phyloP scores from a whole-genome alignment of 352 stramenopile species.

The Pythium dissotocum region DNA sequence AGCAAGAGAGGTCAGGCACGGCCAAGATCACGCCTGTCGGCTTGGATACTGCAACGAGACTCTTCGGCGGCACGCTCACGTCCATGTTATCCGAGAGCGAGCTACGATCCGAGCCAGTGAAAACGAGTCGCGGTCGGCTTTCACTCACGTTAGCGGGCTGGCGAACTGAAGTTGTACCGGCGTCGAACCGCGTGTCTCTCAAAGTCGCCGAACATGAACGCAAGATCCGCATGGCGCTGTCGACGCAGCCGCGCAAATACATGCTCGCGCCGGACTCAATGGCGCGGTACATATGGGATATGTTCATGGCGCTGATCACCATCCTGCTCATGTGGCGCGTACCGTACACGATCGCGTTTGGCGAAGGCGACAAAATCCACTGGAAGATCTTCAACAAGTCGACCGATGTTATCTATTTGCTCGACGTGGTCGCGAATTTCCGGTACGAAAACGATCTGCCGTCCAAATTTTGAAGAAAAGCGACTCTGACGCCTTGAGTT shows the following conservation, averaged over 20 bases:
- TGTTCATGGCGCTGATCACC: slow-evolving; percentile 51
- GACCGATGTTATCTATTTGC: slow-evolving; percentile 50
- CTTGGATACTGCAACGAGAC: neutral
- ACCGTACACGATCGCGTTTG: slow-evolving; percentile 57
- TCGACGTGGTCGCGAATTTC: slow-evolving; percentile 59
- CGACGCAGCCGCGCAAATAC: slow-evolving; percentile 41
- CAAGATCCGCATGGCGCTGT: slow-evolving; percentile 36
- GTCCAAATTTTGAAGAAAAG: too few relatives aligned
- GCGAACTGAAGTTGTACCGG: slow-evolving; percentile 47
- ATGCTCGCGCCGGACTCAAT: slow-evolving; percentile 48
- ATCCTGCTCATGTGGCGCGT: slow-evolving; percentile 63
- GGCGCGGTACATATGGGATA: slow-evolving; percentile 51
- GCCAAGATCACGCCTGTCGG: neutral
- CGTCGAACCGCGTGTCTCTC: slow-evolving; percentile 56
- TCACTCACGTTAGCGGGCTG: slow-evolving; percentile 10
- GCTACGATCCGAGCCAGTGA: slow-evolving; percentile 10
- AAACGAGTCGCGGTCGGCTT: slow-evolving; percentile 12
- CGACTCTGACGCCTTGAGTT: too few relatives aligned
- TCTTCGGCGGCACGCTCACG: slow-evolving; percentile 1
- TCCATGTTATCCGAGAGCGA: slow-evolving; percentile 10
- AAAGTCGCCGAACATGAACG: slow-evolving; percentile 56
- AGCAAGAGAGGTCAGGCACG: neutral
- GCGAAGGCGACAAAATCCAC: slow-evolving; percentile 39
- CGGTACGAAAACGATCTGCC: slow-evolving; percentile 26
- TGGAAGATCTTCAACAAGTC: slow-evolving; percentile 55